Base-by-base conservation (phyloP, 441 rosid genomes). In the Bruguiera hainesii region DNA sequence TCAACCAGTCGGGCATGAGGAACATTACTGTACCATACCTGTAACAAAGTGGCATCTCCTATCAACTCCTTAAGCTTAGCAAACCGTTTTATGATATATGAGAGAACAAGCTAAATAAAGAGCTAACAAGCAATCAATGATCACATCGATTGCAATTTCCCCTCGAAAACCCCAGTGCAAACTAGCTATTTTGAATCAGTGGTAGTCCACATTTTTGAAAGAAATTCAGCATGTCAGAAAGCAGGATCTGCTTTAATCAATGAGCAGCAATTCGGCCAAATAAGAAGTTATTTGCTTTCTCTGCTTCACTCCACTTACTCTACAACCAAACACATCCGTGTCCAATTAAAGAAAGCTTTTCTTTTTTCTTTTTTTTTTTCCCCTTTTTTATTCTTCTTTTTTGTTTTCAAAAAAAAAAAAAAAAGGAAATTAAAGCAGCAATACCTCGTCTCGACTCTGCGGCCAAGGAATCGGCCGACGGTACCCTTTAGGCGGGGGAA, bases 1-100 rank as follows among this genome's bases (percentile, higher is more conserved):
- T 92, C 96, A 72, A 85, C 99, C 64, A 96, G 76, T 25, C 92
- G 85, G 0, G 88, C 74, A 78, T 92, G 98, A 7, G 98, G 98
- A 73, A 96, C 97, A 71, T 96, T 96, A 66, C 69, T 80, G 64
- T 75, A 92, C 99, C 98, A 95, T 56, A 90, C 96, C 99, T 94
- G 56, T 46, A 74, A 57, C 56, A 20, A 76, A 79, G 48, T 31
- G 51, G 50, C 61, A 53, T 48, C 31, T 69, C 71, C 69, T 15
- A 59, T 63, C 51, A 68, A 68, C 13, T 48, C 19, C 26, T 61
- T 51, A 25, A 35, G 25, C 57, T 58, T 66, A 30, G 16, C 21
- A 9, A 21, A 61, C 21, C 15, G 1, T 20, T 33, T 60, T 20
- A 20, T 21, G 39, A 13, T n/a, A 52, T 4, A 53, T 21, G 28